Percentiles rank a stretch among this genome's conserved stretches.
phyloP scores from a whole-genome alignment of 1,284 basidiomycete species.

The Trametes polyzona region DNA sequence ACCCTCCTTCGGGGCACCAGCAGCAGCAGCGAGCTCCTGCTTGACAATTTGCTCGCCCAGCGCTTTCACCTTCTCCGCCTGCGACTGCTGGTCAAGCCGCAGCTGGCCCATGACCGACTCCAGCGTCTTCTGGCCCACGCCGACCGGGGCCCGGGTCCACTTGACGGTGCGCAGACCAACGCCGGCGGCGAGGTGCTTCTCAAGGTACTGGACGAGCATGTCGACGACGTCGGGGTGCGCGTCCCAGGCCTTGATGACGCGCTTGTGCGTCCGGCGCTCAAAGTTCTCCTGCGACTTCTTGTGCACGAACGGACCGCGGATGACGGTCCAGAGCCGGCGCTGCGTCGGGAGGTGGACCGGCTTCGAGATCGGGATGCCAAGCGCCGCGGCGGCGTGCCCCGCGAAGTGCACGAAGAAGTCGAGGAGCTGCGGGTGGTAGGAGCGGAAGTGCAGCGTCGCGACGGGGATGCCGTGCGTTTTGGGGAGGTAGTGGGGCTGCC shows the following conservation, averaged over 20 bases:
- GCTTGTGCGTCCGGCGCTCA: slow-evolving; percentile 81
- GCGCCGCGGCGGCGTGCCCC: slow-evolving; percentile 79
- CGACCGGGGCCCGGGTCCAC: slow-evolving; percentile 76
- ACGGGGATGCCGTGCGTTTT: slow-evolving; percentile 78
- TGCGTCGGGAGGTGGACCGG: slow-evolving; percentile 76
- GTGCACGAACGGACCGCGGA: slow-evolving; percentile 86
- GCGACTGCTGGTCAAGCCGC: slow-evolving; percentile 27
- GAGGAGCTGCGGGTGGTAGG: slow-evolving; percentile 72
- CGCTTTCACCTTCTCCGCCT: slow-evolving; percentile 37
- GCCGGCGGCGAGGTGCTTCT: slow-evolving; percentile 79
- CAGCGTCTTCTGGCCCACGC: slow-evolving; percentile 57
- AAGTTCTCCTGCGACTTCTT: slow-evolving; percentile 99
- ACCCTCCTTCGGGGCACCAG: slow-evolving; percentile 16
- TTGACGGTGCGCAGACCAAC: slow-evolving; percentile 85
- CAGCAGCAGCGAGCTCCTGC: slow-evolving; percentile 43
- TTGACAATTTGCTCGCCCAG: slow-evolving; percentile 51
- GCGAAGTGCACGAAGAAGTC: slow-evolving; percentile 88
- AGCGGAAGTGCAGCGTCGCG: slow-evolving; percentile 84
- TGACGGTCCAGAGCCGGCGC: slow-evolving; percentile 87
- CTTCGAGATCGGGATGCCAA: slow-evolving; percentile 82
- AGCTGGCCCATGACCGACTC: slow-evolving; percentile 40
- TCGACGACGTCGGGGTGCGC: slow-evolving; percentile 81
- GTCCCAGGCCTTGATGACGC: slow-evolving; percentile 92
- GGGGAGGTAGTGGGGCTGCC: slow-evolving; percentile 57
- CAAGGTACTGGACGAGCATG: slow-evolving; percentile 82